phyloP scores from a whole-genome alignment of 2,329 filamentous ascomycete genomes.

The Aspergillus nomiae region DNA sequence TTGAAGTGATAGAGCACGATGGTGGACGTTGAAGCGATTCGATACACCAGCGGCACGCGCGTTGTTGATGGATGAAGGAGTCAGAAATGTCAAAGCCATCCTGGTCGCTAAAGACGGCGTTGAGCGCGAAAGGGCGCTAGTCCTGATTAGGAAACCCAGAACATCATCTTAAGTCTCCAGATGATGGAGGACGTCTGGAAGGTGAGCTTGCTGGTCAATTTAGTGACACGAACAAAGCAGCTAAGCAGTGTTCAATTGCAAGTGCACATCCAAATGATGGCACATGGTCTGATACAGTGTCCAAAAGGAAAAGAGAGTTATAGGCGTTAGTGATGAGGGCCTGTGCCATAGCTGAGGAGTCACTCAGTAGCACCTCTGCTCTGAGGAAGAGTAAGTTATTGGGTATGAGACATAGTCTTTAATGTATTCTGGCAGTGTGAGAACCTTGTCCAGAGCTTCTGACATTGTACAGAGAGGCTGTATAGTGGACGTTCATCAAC shows the following conservation, averaged over 20 bases:
- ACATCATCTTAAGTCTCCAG: conserved; percentile 21
- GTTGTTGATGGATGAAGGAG: conserved; percentile 49
- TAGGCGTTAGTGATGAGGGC: background rate
- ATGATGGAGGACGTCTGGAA: conserved; percentile 13
- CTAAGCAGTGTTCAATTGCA: background rate
- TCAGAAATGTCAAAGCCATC: conserved; percentile 42
- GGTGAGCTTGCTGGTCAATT: conserved; percentile 1
- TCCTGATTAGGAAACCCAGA: conserved; percentile 34
- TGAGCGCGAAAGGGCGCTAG: conserved; percentile 34
- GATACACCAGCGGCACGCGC: conserved; percentile 33
- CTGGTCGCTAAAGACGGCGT: conserved; percentile 40
- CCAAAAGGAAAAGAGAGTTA: background rate
- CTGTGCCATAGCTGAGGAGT: conserved; percentile 11
- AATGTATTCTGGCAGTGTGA: background rate
- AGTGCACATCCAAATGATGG: background rate
- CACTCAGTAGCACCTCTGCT: conserved; percentile 8
- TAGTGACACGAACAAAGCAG: background rate
- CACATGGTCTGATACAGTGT: background rate
- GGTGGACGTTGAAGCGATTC: conserved; percentile 33
- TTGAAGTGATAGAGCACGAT: conserved; percentile 24
- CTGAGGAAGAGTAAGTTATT: background rate
- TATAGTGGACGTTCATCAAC: conserved; percentile 14
- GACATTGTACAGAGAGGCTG: background rate
- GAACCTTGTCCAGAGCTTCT: background rate
- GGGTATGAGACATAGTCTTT: background rate